Evolutionary conservation across 2,329 filamentous ascomycete species (phyloP).

Genomic region (Colletotrichum neosansevieriae): DNA sequence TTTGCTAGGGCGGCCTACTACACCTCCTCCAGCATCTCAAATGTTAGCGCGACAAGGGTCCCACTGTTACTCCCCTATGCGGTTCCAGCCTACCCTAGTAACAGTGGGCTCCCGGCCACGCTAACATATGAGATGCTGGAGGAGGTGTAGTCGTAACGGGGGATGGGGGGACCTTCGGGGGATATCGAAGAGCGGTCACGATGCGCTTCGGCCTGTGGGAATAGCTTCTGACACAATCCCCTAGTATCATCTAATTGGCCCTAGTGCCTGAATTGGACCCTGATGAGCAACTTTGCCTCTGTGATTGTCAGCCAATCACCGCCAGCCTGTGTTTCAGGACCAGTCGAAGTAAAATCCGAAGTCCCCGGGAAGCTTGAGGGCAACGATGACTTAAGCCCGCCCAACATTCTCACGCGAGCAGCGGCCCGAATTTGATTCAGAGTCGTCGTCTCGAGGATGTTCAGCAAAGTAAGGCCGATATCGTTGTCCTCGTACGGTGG

Average conservation of each 20-base stretch:
- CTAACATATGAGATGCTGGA: too few relatives aligned
- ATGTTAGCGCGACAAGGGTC: too few relatives aligned
- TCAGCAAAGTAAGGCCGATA: neutral
- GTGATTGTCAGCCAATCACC: conserved; percentile 28
- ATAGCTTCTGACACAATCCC: conserved; percentile 25
- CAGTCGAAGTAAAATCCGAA: conserved; percentile 14
- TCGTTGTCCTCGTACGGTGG: conserved; percentile 4
- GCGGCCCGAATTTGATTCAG: conserved; percentile 13
- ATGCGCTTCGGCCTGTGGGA: conserved; percentile 19
- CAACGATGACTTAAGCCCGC: neutral
- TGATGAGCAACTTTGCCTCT: conserved; percentile 21
- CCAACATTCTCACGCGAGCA: neutral
- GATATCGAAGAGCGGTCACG: conserved; percentile 36
- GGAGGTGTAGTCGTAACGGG: neutral
- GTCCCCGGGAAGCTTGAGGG: conserved; percentile 12
- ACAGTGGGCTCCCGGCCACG: too few relatives aligned
- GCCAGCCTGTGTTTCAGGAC: conserved; percentile 22
- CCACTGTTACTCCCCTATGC: too few relatives aligned
- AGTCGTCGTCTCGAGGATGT: neutral
- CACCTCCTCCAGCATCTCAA: too few relatives aligned
- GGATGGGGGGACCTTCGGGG: conserved; percentile 9
- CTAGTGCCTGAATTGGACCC: conserved; percentile 36
- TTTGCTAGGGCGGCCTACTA: conserved; percentile 10
- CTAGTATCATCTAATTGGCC: conserved; percentile 35
- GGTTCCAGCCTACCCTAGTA: too few relatives aligned